Evolutionary conservation across 352 stramenopile species (phyloP), one percentile per base, ranked within the genome.

Genomic region (Phytophthora tentaculata): DNA sequence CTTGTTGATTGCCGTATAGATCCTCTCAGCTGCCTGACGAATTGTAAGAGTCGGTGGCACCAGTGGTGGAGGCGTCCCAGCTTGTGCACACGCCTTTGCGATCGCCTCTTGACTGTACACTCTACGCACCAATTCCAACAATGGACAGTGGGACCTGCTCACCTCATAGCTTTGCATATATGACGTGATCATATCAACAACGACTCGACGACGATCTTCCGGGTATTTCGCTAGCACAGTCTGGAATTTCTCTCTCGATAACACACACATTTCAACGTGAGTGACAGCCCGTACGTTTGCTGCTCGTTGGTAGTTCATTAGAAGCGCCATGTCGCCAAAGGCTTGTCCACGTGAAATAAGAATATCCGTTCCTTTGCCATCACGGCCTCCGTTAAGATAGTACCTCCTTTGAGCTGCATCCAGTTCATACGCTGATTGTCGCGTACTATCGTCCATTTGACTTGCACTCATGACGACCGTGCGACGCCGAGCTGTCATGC

Each of bases 261-360:
- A 47, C 8, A 84, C 76, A 54, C 81, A 84, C 68, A 89, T 81
- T 52, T 88, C 79, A 5, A 86, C 77, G 53, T 88, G 75, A 9
- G 76, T 81, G 16, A 81, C 52, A 1, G 82, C 80, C 0, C 73
- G 71, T 0, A 90, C 60, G 41, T 77, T 79, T 5, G 71, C 73
- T 26, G 81, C 73, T 17, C 79, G 72, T 4, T 72, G 49, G 51
- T 88, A 87, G 43, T 89, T 81, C 68, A 79, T 83, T 5, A 92
- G n/a, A 20, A 90, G 67, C 16, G 76, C 69, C 22, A 89, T 69
- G 14, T 87, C 81, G 5, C 84, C 77, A 24, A 89, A 89, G 1
- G 75, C 68, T 62, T 83, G 64, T 9, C 75, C 72, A 10, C 67
- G 58, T 20, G 56, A 65, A 4, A 76, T 41, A 1, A 75, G 35